These are phyloP conservation scores for Waltergamsia citrina DNA, from an alignment of 2,329 filamentous ascomycete genomes.

Conservation along the genomic window DNA sequence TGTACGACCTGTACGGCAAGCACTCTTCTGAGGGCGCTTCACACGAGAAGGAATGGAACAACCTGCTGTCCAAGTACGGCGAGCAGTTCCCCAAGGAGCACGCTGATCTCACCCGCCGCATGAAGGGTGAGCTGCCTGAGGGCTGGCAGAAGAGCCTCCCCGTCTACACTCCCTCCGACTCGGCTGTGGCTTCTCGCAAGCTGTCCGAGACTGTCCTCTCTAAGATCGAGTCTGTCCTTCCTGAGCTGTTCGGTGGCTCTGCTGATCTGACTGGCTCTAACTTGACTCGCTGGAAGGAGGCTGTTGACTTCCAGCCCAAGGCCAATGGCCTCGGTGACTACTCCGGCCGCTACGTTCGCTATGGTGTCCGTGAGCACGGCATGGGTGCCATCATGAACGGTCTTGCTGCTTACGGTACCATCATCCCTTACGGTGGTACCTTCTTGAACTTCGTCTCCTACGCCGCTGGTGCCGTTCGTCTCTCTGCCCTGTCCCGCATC, in stretches of 20 bases:
- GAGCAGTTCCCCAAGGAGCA: conserved; percentile 69
- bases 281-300: conserved; percentile 96
- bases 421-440: conserved; percentile 89
- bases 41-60: conserved; percentile 89
- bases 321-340: conserved; percentile 79
- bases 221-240: conserved; percentile 74
- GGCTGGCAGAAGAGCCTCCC: conserved; percentile 95
- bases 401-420: conserved; percentile 86
- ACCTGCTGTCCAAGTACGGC: conserved; percentile 80
- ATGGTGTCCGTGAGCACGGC: conserved; percentile 84
- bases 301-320: conserved; percentile 94
- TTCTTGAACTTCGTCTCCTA: conserved; percentile 99
- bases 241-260: conserved; percentile 91
- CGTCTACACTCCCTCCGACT: conserved; percentile 77
- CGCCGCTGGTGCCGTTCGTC: conserved; percentile 86
- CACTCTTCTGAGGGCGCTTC: conserved; percentile 79
- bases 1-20: conserved; percentile 86
- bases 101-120: conserved; percentile 72
- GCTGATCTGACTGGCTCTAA: conserved; percentile 98
- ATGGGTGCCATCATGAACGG: conserved; percentile 95
- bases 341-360: conserved; percentile 83
- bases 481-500: conserved; percentile 84
- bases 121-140: conserved; percentile 76
- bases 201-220: conserved; percentile 88
- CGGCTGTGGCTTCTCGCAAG: conserved; percentile 87